A percentile compares a stretch with the other conserved stretches of the same genome.
Evolutionary conservation across 495 filamentous ascomycete species (phyloP).

Genomic region (Poronia punctata): DNA sequence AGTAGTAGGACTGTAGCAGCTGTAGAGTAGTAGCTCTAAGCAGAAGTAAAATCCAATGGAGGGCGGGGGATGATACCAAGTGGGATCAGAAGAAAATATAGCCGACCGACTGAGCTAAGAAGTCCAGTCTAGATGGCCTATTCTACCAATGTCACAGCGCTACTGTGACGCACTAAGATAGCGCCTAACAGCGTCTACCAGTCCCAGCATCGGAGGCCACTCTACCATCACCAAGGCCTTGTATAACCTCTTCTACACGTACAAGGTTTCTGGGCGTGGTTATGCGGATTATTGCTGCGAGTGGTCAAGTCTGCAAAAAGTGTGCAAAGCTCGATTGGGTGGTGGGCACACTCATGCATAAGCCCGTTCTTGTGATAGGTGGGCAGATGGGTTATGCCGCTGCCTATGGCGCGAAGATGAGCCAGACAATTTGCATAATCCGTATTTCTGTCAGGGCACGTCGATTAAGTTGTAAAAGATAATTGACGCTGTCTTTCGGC

Average conservation of each 20-base stretch:
- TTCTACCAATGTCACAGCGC: slow-evolving; percentile 7
- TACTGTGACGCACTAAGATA: slow-evolving; percentile 7
- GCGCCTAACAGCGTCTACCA: slow-evolving; percentile 11
- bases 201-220: slow-evolving; percentile 13
- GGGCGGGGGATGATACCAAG: too few relatives aligned
- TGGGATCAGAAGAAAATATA: too few relatives aligned
- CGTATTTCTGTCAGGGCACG: slow-evolving; percentile 20
- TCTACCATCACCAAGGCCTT: slow-evolving; percentile 13
- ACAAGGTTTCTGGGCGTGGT: slow-evolving; percentile 15
- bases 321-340: slow-evolving; percentile 17
- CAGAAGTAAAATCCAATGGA: too few relatives aligned
- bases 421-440: slow-evolving; percentile 30
- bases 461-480: too few relatives aligned
- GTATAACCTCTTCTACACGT: not conserved
- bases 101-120: too few relatives aligned
- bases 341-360: slow-evolving; percentile 21
- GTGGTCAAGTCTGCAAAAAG: slow-evolving; percentile 17
- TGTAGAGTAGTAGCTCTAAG: too few relatives aligned
- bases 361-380: slow-evolving; percentile 22
- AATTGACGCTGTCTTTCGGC: slow-evolving; percentile 18
- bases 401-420: slow-evolving; percentile 24
- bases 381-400: slow-evolving; percentile 26
- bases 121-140: too few relatives aligned
- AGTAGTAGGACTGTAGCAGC: too few relatives aligned
- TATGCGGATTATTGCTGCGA: not conserved